phyloP scores from a whole-genome alignment of 306 rosid genomes.

The Abrus precatorius region DNA sequence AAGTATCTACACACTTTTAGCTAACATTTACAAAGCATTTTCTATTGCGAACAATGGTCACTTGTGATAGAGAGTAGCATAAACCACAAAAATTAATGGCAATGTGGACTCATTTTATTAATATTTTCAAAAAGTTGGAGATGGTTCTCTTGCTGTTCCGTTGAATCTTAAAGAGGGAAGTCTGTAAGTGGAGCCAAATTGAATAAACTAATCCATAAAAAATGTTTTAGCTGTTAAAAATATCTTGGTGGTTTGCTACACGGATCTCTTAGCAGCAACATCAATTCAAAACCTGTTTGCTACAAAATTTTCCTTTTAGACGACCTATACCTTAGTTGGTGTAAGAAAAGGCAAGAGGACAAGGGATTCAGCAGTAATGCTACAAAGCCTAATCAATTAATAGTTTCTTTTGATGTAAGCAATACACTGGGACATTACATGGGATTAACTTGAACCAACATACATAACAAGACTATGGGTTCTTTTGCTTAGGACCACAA shows the following conservation, averaged over 20 bases:
- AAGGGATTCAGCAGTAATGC: not conserved
- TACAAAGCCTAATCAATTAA: conserved; percentile 1
- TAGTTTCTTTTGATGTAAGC: not conserved
- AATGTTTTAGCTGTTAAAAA: conserved; percentile 7
- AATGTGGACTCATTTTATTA: not conserved
- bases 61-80: not conserved
- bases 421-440: not conserved
- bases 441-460: not conserved
- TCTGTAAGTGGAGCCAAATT: not conserved
- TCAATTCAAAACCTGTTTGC: not conserved
- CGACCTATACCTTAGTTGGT: not conserved
- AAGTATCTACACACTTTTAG: not conserved
- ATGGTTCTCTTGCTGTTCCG: not conserved
- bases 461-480: conserved; percentile 5
- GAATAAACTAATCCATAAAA: conserved; percentile 11
- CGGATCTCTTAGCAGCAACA: not conserved
- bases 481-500: conserved; percentile 2
- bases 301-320: conserved; percentile 13
- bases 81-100: conserved; percentile 13
- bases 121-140: conserved; percentile 4
- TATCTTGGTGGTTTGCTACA: not conserved
- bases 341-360: conserved; percentile 19
- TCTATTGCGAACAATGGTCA: conserved; percentile 19
- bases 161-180: not conserved
- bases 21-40: not conserved